Percentiles rank a stretch among this genome's conserved stretches.
Evolutionary conservation across 1,139 yeast species (phyloP).

Genomic region (Suhomyces bokatorum): DNA sequence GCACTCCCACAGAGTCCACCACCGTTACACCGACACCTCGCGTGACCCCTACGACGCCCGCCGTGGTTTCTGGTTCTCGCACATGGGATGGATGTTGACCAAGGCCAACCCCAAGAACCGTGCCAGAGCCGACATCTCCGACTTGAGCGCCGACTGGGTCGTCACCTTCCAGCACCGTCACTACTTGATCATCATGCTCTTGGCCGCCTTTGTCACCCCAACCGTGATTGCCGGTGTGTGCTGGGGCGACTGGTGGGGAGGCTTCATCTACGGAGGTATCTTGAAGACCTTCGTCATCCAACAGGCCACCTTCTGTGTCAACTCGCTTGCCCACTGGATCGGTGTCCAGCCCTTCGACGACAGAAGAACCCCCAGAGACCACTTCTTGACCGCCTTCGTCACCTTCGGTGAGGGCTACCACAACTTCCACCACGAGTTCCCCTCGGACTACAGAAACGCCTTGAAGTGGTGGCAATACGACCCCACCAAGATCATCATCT

Average conservation of each 20-base stretch:
- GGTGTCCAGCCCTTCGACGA: conserved; percentile 98
- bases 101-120: conserved; percentile 92
- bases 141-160: conserved; percentile 85
- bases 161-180: conserved; percentile 94
- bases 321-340: conserved; percentile 97
- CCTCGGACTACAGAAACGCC: conserved; percentile 97
- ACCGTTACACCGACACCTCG: conserved; percentile 92
- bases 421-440: conserved; percentile 99
- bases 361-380: conserved; percentile 96
- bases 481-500: conserved; percentile 87
- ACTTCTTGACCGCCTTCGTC: conserved; percentile 87
- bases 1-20: conserved; percentile 95
- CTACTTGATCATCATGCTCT: conserved; percentile 66
- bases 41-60: conserved; percentile 98
- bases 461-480: conserved; percentile 98
- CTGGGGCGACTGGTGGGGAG: conserved; percentile 93
- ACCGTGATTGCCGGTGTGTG: conserved; percentile 70
- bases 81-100: conserved; percentile 96
- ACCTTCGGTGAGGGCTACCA: conserved; percentile 99
- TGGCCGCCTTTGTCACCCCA: conserved; percentile 74
- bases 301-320: conserved; percentile 98
- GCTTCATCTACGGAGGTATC: conserved; percentile 88
- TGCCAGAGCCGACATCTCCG: conserved; percentile 96
- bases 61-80: conserved; percentile 92
- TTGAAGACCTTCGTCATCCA: conserved; percentile 82